Evolutionary conservation across 352 stramenopile genomes (phyloP).

Genomic region (Phytophthora boehmeriae): DNA sequence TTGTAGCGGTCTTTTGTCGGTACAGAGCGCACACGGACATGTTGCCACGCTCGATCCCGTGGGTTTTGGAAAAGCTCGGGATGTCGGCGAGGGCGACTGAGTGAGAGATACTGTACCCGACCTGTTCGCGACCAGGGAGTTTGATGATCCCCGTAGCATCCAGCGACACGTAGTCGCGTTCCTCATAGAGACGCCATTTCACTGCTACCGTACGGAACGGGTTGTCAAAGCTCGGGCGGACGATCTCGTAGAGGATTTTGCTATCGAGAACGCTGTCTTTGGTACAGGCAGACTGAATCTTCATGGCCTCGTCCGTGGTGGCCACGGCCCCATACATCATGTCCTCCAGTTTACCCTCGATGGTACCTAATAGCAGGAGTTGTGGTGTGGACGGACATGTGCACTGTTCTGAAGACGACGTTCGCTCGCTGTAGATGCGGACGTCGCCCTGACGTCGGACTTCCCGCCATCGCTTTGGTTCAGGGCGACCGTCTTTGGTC

Average conservation of each 20-base stretch:
- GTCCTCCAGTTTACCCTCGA: conserved; percentile 50
- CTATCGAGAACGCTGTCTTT: conserved; percentile 54
- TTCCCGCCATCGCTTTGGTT: conserved; percentile 40
- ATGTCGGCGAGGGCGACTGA: conserved; percentile 44
- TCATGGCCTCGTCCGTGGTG: conserved; percentile 51
- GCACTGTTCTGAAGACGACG: conserved; percentile 11
- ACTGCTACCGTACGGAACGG: conserved; percentile 53
- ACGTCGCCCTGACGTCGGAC: conserved; percentile 39
- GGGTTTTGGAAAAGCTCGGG: conserved; percentile 29
- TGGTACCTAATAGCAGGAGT: conserved; percentile 44
- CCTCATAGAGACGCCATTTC: conserved; percentile 46
- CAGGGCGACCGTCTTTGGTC: conserved; percentile 46
- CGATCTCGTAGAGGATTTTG: conserved; percentile 53
- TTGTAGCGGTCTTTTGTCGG: conserved; percentile 29
- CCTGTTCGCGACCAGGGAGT: conserved; percentile 26
- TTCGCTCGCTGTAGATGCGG: conserved; percentile 44
- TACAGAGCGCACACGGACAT: conserved; percentile 54
- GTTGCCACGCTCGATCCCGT: conserved; percentile 48
- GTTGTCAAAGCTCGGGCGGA: conserved; percentile 52
- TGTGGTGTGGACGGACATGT: conserved; percentile 41
- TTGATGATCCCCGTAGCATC: conserved; percentile 43
- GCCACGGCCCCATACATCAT: conserved; percentile 52
- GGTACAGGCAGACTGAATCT: conserved; percentile 52
- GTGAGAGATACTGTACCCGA: conserved; percentile 52
- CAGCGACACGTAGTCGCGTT: conserved; percentile 41